Percentiles rank a stretch among this genome's conserved stretches.
phyloP scores from a whole-genome alignment of 2,329 filamentous ascomycete species.

The Fusarium sp. region DNA sequence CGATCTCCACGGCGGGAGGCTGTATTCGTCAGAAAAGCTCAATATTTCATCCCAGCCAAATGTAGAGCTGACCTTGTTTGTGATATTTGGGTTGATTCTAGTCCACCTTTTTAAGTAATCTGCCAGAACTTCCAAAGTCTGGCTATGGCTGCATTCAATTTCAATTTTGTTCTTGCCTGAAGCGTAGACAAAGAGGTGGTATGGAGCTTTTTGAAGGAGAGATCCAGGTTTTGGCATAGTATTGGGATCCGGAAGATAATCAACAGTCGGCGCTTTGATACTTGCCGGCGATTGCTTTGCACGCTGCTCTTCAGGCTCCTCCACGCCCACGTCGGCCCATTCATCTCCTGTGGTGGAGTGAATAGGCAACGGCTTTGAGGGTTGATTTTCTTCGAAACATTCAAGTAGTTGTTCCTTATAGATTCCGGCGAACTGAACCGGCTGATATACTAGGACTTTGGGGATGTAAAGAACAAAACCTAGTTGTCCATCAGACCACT shows the following conservation, averaged over 20 bases:
- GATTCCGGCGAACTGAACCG: conserved; percentile 53
- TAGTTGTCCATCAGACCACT: conserved; percentile 55
- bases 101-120: conserved; percentile 65
- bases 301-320: conserved; percentile 35
- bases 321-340: conserved; percentile 61
- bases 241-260: conserved; percentile 59
- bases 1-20: conserved; percentile 60
- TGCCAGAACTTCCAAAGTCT: conserved; percentile 60
- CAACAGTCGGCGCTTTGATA: not conserved
- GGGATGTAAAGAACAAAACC: conserved; percentile 60
- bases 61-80: conserved; percentile 51
- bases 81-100: conserved; percentile 58
- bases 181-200: conserved; percentile 60
- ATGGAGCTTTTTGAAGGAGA: conserved; percentile 63
- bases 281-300: not conserved
- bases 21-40: conserved; percentile 35
- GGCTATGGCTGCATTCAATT: conserved; percentile 64
- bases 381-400: conserved; percentile 53
- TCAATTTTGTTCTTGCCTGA: conserved; percentile 53
- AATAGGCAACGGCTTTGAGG: conserved; percentile 24
- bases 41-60: not conserved
- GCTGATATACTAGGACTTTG: conserved; percentile 49
- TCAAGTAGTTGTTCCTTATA: conserved; percentile 56
- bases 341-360: conserved; percentile 55
- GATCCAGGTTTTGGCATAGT: conserved; percentile 63